Base-by-base conservation (phyloP, 495 filamentous ascomycete genomes). In the Aspergillus nanangensis region DNA sequence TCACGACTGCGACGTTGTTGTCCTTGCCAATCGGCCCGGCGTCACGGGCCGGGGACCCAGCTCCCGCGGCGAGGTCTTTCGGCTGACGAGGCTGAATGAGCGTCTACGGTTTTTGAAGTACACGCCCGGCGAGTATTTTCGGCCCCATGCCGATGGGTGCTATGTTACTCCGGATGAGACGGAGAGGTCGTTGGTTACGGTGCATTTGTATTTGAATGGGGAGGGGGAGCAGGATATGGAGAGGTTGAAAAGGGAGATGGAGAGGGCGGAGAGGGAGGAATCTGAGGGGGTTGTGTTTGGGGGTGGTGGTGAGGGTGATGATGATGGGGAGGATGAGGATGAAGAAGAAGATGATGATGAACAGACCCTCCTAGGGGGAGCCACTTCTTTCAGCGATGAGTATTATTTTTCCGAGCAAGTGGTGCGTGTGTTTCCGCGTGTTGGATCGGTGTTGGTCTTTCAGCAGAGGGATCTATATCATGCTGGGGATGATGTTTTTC, bases 191-290 rank as follows among this genome's bases (percentile, higher is more conserved):
- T 74, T 82, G 44, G 84, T 81, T 55, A 95, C 91, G 0, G 64
- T 95, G 18, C 91, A 96, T 48, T 62, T 95, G 11, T 96, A 95
- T 62, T 74, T 96, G 41, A 90, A 87, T 58, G 74, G 82, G 24
- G 65, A 69, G 1, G 71, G 63, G 9, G 69, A 67, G 37, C 74
- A 72, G 50, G 63, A 73, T 59, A 22, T 63, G 38, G 41, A 53
- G 19, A 62, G 66, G 45, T 38, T 71, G 37, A 11, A 11, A 11
- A 29, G 25, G 25, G 11, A 29, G 25, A 7, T 11, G 25, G 11
- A 29, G 25, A 29, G 5, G 25, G 25, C 25, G 25, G 11, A 7
- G 25, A 11, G 11, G 25, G 25, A 29, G 25, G 20, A 39, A 21
- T 15, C n/a, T 7, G 37, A 39, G 18, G 37, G 20, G 20, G 37